Conservation (phyloP, 768 basidiomycete genomes). For the Psilocybe subaeruginosa region DNA sequence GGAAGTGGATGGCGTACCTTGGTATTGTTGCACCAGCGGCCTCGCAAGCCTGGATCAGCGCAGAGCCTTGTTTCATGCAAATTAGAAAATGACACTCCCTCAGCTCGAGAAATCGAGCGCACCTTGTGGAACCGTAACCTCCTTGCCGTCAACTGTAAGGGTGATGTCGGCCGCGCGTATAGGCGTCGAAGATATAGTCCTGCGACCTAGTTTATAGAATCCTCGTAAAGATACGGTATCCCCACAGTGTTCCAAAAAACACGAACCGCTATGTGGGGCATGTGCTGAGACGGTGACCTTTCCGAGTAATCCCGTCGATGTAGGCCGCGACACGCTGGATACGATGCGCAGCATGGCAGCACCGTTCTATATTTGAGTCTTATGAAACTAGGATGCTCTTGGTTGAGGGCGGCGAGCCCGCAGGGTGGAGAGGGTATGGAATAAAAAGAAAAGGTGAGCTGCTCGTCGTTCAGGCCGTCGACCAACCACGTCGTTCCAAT, state of each 20-base stretch:
- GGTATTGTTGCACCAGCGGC: slow-evolving; percentile 84
- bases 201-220: slow-evolving; percentile 44
- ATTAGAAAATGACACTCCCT: not conserved
- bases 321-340: slow-evolving; percentile 58
- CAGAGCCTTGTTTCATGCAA: slow-evolving; percentile 62
- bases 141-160: slow-evolving; percentile 94
- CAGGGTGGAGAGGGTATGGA: slow-evolving; percentile 27
- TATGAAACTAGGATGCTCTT: slow-evolving; percentile 24
- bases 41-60: slow-evolving; percentile 96
- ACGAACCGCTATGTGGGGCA: slow-evolving; percentile 30
- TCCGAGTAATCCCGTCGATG: slow-evolving; percentile 72
- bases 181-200: slow-evolving; percentile 68
- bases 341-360: slow-evolving; percentile 69
- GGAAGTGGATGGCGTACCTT: slow-evolving; percentile 47
- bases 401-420: slow-evolving; percentile 35
- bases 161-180: slow-evolving; percentile 80
- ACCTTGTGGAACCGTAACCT: slow-evolving; percentile 98
- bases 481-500: slow-evolving; percentile 47
- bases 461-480: slow-evolving; percentile 48
- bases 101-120: slow-evolving; percentile 27
- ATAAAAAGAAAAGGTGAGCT: slow-evolving; percentile 34
- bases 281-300: slow-evolving; percentile 54
- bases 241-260: slow-evolving; percentile 2
- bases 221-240: slow-evolving; percentile 2
- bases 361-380: slow-evolving; percentile 20